These are phyloP conservation scores for Fusarium albidum DNA, from an alignment of 2,329 filamentous ascomycete genomes.

Conservation along the genomic window DNA sequence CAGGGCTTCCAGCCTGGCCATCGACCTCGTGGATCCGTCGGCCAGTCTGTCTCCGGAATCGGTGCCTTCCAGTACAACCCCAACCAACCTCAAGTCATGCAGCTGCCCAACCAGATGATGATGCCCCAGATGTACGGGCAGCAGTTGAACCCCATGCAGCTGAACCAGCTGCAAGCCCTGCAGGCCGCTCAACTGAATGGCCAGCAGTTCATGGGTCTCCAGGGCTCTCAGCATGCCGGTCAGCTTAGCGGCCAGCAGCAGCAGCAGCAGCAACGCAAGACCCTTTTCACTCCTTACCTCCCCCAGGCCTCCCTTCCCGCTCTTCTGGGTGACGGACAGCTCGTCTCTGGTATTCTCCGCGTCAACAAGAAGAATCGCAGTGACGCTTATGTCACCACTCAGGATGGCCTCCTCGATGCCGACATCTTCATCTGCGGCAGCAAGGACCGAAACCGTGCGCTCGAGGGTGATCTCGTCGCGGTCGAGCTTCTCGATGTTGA, in stretches of 20 bases:
- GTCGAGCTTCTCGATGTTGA: conserved; percentile 97
- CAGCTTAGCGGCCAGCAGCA: conserved; percentile 73
- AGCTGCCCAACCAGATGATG: conserved; percentile 86
- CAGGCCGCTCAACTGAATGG: conserved; percentile 87
- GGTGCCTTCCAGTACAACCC: conserved; percentile 87
- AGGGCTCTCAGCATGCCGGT: conserved; percentile 76
- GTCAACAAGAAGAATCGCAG: conserved; percentile 99
- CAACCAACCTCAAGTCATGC: conserved; percentile 85
- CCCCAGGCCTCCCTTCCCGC: conserved; percentile 94
- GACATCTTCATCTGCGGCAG: conserved; percentile 99
- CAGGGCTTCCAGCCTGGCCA: conserved; percentile 92
- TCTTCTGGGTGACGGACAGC: conserved; percentile 87
- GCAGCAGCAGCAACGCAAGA: conserved; percentile 93
- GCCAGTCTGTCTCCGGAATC: conserved; percentile 83
- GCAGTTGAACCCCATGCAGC: conserved; percentile 85
- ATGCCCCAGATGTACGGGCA: conserved; percentile 89
- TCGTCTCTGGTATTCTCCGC: conserved; percentile 94
- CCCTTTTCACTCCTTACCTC: conserved; percentile 96
- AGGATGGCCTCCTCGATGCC: conserved; percentile 86
- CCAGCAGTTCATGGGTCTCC: conserved; percentile 74
- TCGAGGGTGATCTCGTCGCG: conserved; percentile 95
- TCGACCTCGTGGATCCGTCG: conserved; percentile 83
- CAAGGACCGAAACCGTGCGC: conserved; percentile 96
- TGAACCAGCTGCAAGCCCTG: conserved; percentile 90
- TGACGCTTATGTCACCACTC: conserved; percentile 95